phyloP scores from a whole-genome alignment of 2,329 filamentous ascomycete species.

The Lomentospora prolificans region DNA sequence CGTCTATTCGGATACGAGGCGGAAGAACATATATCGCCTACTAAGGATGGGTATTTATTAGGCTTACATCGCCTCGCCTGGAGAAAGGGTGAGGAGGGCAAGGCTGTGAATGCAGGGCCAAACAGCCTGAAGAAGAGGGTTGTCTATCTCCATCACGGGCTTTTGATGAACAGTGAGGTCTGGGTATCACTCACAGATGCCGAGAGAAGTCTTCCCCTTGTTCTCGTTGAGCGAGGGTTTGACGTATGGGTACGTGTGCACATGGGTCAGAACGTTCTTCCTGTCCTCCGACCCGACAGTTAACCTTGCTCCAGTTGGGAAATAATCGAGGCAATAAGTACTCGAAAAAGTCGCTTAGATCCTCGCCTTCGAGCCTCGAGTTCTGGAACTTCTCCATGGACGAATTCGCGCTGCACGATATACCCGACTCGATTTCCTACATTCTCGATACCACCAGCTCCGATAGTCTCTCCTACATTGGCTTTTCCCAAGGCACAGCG shows the following conservation, averaged over 20 bases:
- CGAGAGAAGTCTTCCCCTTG: constrained; percentile 77
- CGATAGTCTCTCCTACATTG: constrained; percentile 83
- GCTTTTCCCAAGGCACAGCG: constrained; percentile 93
- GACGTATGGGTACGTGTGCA: constrained; percentile 71
- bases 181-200: constrained; percentile 91
- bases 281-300: constrained; percentile 16
- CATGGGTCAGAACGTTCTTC: neutral
- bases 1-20: constrained; percentile 83
- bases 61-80: constrained; percentile 82
- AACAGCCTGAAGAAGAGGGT: constrained; percentile 69
- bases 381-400: constrained; percentile 99
- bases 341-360: constrained; percentile 81
- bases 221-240: constrained; percentile 80
- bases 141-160: constrained; percentile 87
- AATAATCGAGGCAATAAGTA: constrained; percentile 99
- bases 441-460: constrained; percentile 77
- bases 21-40: constrained; percentile 94
- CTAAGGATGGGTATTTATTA: constrained; percentile 84
- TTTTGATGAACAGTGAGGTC: constrained; percentile 98
- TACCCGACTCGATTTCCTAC: constrained; percentile 88
- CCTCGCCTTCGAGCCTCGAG: constrained; percentile 60
- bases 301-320: constrained; percentile 50
- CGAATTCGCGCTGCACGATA: constrained; percentile 95
- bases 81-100: constrained; percentile 70
- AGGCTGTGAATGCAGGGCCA: constrained; percentile 63